These are phyloP conservation scores for Phytophthora citrophthora DNA, from an alignment of 352 stramenopile genomes.

Conservation along the genomic window DNA sequence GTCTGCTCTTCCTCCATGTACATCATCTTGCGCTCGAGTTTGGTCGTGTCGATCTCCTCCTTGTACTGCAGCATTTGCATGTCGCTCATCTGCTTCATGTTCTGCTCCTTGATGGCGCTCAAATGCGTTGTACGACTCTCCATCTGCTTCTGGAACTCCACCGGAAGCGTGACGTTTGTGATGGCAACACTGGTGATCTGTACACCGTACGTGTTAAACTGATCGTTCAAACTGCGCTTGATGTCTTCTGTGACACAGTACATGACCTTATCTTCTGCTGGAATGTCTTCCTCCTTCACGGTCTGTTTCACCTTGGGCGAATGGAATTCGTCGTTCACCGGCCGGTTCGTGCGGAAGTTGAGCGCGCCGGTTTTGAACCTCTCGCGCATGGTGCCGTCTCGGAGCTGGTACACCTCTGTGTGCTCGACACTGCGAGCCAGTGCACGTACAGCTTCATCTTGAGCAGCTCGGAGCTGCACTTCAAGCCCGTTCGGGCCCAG, in stretches of 20 bases:
- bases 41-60: constrained; percentile 61
- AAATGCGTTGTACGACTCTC: constrained; percentile 69
- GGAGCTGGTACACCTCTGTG: constrained; percentile 87
- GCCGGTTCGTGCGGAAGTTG: constrained; percentile 23
- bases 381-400: constrained; percentile 76
- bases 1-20: constrained; percentile 72
- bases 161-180: constrained; percentile 71
- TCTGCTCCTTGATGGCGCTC: constrained; percentile 73
- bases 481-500: constrained; percentile 85
- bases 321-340: constrained; percentile 31
- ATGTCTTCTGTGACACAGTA: constrained; percentile 76
- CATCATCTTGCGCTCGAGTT: constrained; percentile 63
- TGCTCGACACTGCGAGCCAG: constrained; percentile 88
- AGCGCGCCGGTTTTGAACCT: constrained; percentile 62
- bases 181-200: constrained; percentile 80
- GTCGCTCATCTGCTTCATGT: constrained; percentile 82
- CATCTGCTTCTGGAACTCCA: constrained; percentile 73
- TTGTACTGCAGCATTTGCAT: constrained; percentile 78
- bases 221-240: constrained; percentile 70
- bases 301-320: constrained; percentile 25
- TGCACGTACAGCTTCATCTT: constrained; percentile 83
- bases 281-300: constrained; percentile 7
- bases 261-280: constrained; percentile 23
- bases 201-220: constrained; percentile 82
- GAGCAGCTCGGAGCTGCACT: constrained; percentile 79